Base-by-base conservation (phyloP, 2,329 filamentous ascomycete genomes). In the Beauveria scarabaeidicola region DNA sequence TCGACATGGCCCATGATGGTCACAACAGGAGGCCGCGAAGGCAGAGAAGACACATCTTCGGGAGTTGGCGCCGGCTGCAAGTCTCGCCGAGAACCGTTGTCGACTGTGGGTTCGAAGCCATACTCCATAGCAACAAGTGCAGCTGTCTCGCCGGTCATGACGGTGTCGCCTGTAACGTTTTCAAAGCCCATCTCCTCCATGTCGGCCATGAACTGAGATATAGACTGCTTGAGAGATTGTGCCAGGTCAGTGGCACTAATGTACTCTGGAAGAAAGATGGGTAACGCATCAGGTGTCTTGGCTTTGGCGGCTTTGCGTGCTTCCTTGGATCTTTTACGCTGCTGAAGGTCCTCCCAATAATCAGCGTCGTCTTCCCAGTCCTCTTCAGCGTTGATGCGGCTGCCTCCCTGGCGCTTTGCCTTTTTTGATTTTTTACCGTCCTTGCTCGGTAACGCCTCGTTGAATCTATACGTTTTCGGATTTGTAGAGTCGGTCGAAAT, bases 1-100 rank as follows among this genome's bases (percentile, higher is more conserved):
- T 99, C 95, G 66, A 99, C 94, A 65, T 99, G 94, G 2, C 94
- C 94, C 95, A 99, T 99, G 69, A 99, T 99, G 0, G 95, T 97
- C 43, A 99, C 92, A 40, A 99, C 91, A 0, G 94, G 95, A 8
- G 94, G 93, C 17, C 95, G 84, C 38, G 78, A 73, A 2, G 91
- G 91, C 8, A 97, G 74, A 15, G 73, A 66, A 0, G 88, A 84
- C 52, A 78, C 81, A 70, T 93, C 90, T 67, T 86, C 85, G 9
- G 84, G 83, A 27, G 80, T 76, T 1, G 91, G 87, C 11, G 86
- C 83, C 25, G 89, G 81, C 62, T 81, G 82, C 43, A 99, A 75
- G 71, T 99, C 93, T 48, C 85, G 78, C 1, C 76, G 71, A 51
- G 87, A 84, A 19, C 78, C 86, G 67, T 70, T 79, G 60, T 91